A percentile compares a stretch with the other conserved stretches of the same genome.
phyloP scores from a whole-genome alignment of 495 filamentous ascomycete genomes.

The Cudoniella acicularis region DNA sequence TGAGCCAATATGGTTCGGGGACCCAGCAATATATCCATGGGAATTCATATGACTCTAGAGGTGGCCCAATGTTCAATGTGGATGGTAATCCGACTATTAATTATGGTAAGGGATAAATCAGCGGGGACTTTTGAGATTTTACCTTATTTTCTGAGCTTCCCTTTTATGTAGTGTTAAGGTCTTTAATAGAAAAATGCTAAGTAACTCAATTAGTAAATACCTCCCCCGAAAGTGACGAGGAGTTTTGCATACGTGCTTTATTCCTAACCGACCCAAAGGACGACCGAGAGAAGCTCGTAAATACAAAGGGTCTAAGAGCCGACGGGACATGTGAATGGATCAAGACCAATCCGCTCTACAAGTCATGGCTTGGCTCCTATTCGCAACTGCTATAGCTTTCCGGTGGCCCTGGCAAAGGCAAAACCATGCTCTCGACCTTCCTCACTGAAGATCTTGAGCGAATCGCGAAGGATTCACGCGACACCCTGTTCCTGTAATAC shows the following conservation, averaged over 20 bases:
- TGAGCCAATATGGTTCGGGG: not conserved
- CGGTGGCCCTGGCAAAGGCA: constrained; percentile 47
- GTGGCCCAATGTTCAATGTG: no score
- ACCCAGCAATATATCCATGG: not conserved
- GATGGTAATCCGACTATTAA: not conserved
- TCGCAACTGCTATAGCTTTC: constrained; percentile 40
- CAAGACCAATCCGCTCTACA: constrained; percentile 32
- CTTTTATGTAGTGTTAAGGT: not conserved
- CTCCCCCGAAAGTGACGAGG: no score
- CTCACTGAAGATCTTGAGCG: constrained; percentile 38
- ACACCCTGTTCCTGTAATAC: constrained; percentile 32
- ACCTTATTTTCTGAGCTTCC: not conserved
- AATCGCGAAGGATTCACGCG: no score
- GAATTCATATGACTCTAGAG: no score
- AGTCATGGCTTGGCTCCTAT: constrained; percentile 34
- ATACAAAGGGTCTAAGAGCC: constrained; percentile 28
- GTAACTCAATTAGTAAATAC: not conserved
- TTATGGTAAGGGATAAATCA: not conserved
- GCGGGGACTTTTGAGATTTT: not conserved
- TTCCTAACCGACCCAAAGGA: constrained; percentile 29
- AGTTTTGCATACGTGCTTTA: not conserved
- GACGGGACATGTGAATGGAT: constrained; percentile 48
- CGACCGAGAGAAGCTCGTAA: constrained; percentile 34
- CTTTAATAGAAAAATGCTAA: not conserved
- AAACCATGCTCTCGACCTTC: constrained; percentile 46